These are phyloP conservation scores for Aspergillus vadensis DNA, from an alignment of 2,329 filamentous ascomycete genomes.

Conservation along the genomic window DNA sequence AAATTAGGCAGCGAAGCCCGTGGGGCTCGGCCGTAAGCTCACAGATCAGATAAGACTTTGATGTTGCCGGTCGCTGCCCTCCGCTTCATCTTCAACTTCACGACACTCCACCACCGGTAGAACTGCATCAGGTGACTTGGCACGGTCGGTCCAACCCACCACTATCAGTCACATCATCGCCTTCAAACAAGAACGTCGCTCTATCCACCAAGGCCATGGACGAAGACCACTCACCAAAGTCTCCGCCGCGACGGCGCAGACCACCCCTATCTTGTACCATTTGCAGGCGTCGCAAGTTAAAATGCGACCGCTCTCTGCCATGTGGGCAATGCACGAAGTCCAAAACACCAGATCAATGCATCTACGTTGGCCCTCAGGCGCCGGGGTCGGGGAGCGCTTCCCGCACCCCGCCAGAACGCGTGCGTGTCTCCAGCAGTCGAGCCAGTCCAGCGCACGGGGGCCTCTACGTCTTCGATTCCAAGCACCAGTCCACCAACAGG, in stretches of 20 bases:
- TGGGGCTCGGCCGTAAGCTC: neutral
- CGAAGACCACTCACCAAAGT: conserved; percentile 14
- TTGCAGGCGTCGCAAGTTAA: conserved; percentile 74
- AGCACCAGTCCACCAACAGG: conserved; percentile 26
- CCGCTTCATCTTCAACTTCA: neutral
- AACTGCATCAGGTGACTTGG: neutral
- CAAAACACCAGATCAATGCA: conserved; percentile 54
- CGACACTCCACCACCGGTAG: neutral
- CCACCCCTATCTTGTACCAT: conserved; percentile 70
- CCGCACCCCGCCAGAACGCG: conserved; percentile 10
- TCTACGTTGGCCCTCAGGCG: conserved; percentile 46
- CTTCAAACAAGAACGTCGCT: too few species aligned
- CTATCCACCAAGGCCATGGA: conserved; percentile 7
- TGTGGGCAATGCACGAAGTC: conserved; percentile 64
- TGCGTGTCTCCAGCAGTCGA: conserved; percentile 11
- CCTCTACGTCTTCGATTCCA: conserved; percentile 39
- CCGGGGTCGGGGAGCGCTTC: conserved; percentile 9
- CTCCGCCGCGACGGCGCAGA: conserved; percentile 56
- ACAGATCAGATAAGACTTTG: neutral
- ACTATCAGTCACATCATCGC: neutral
- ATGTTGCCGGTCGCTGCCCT: neutral
- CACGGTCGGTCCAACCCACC: neutral
- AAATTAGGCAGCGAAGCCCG: neutral
- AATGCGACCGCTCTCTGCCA: conserved; percentile 73
- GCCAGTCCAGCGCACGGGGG: conserved; percentile 24